These are phyloP conservation scores for Chamaecrista fasciculata DNA, from an alignment of 306 rosid species.

Conservation along the genomic window DNA sequence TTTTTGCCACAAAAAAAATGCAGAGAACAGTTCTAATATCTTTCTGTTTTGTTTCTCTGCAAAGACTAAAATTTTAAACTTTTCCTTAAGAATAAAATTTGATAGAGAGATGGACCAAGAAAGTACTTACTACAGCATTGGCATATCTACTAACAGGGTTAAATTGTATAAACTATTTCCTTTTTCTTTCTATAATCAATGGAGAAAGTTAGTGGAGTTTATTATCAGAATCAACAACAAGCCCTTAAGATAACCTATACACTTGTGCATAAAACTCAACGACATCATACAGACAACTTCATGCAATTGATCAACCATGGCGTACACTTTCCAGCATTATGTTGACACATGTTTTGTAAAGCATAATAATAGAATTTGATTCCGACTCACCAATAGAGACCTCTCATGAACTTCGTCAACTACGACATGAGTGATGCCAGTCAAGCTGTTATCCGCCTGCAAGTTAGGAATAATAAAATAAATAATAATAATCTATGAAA, in stretches of 20 bases:
- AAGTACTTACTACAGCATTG: neutral
- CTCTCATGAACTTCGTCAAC: conserved; percentile 99
- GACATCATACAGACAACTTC: conserved; percentile 21
- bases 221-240: neutral
- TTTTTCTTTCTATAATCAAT: neutral
- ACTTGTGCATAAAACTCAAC: conserved; percentile 11
- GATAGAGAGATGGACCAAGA: neutral
- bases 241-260: conserved; percentile 8
- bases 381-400: conserved; percentile 75
- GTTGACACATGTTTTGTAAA: conserved; percentile 3
- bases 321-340: conserved; percentile 5
- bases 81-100: too few relatives aligned
- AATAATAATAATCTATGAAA: neutral
- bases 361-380: conserved; percentile 11
- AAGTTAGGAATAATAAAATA: conserved; percentile 29
- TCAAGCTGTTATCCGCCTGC: conserved; percentile 77
- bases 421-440: conserved; percentile 77
- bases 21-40: too few relatives aligned
- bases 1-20: neutral
- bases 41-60: too few relatives aligned
- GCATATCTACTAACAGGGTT: neutral
- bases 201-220: neutral
- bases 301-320: conserved; percentile 23
- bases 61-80: too few relatives aligned
- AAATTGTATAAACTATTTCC: neutral